Conservation (phyloP, 805 yeast species). For the Candida easanensis region DNA sequence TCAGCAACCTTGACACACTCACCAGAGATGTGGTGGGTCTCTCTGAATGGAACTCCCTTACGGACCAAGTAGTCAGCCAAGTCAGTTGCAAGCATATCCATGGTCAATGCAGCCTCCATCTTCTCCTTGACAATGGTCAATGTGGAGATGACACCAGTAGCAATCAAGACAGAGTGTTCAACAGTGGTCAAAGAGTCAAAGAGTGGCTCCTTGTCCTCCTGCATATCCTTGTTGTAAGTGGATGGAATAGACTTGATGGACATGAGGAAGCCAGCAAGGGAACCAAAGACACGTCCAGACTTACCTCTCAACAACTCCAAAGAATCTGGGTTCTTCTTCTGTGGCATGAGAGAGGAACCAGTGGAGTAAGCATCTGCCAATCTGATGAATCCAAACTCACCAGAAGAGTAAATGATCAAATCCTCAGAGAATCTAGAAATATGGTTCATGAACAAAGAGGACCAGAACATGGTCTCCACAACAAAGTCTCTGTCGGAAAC, state of each 20-base stretch:
- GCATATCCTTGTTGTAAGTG: constrained; percentile 96
- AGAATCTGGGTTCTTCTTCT: constrained; percentile 97
- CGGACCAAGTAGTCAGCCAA: constrained; percentile 96
- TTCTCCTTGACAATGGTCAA: constrained; percentile 64
- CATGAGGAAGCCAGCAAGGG: constrained; percentile 94
- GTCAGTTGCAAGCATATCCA: constrained; percentile 99
- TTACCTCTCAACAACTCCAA: constrained; percentile 94
- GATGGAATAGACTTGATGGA: constrained; percentile 96
- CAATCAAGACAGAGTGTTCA: constrained; percentile 89
- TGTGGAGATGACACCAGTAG: constrained; percentile 95
- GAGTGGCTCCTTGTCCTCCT: constrained; percentile 98
- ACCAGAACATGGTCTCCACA: constrained; percentile 94
- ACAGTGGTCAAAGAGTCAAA: constrained; percentile 89
- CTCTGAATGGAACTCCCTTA: constrained; percentile 98
- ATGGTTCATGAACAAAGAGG: constrained; percentile 91
- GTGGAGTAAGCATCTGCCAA: constrained; percentile 98
- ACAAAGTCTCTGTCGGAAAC: constrained; percentile 98
- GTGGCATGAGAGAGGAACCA: constrained; percentile 98
- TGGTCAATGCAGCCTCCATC: constrained; percentile 87
- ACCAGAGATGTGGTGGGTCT: constrained; percentile 98
- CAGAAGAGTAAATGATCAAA: constrained; percentile 91
- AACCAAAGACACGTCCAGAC: constrained; percentile 96
- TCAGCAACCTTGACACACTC: constrained; percentile 94
- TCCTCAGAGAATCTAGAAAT: constrained; percentile 94
- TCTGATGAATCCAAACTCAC: constrained; percentile 92